These are phyloP conservation scores for Solanum hybrid DNA, from an alignment of 305 asterid genomes.

Conservation along the genomic window DNA sequence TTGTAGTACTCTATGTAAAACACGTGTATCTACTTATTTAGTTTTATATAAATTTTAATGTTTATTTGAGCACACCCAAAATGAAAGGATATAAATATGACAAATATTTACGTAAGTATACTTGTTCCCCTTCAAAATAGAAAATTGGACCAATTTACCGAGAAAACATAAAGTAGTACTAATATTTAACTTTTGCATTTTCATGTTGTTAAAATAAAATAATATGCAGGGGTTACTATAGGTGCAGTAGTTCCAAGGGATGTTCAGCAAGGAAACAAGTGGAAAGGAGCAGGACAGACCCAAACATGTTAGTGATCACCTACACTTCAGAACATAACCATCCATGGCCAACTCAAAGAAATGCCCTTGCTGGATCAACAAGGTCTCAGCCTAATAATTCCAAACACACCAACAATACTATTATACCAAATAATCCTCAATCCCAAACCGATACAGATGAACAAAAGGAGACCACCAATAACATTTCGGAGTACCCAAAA, in stretches of 20 bases:
- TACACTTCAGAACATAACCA: constrained; percentile 87
- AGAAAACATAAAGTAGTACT: background rate
- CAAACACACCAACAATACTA: constrained; percentile 7
- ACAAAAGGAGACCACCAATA: constrained; percentile 3
- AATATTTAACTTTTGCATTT: background rate
- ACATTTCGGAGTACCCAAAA: background rate
- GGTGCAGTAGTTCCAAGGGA: constrained; percentile 88
- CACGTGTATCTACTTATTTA: background rate
- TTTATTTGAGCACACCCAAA: background rate
- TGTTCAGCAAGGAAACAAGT: constrained; percentile 86
- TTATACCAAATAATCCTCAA: background rate
- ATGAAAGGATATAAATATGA: background rate
- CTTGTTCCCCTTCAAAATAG: background rate
- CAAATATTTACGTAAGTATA: background rate
- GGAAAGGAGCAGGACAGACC: constrained; percentile 80
- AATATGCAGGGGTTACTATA: constrained; percentile 64
- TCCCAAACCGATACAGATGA: constrained; percentile 12
- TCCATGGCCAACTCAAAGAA: constrained; percentile 86
- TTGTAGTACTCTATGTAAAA: background rate
- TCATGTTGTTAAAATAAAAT: background rate
- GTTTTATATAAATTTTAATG: background rate
- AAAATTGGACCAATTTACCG: too few relatives aligned
- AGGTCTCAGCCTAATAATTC: constrained; percentile 45
- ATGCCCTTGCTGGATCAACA: constrained; percentile 88
- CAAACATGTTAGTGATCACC: constrained; percentile 77